phyloP scores from a whole-genome alignment of 441 rosid species.

The Jatropha multifida region DNA sequence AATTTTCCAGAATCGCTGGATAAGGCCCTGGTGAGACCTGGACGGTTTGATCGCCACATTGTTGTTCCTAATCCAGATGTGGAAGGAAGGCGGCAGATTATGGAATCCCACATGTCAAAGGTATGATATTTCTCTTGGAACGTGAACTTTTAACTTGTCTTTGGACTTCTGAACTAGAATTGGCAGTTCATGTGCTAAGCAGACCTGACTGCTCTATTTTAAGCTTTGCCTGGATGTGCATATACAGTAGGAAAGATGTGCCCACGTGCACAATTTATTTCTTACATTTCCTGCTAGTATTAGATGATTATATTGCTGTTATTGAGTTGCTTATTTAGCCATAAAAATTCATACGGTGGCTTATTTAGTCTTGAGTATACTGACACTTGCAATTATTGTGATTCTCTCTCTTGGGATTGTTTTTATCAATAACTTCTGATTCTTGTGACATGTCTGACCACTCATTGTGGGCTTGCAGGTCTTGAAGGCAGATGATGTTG shows the following conservation, averaged over 20 bases:
- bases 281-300: background rate
- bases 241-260: background rate
- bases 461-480: slow-evolving; percentile 45
- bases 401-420: background rate
- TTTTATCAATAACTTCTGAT: background rate
- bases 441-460: background rate
- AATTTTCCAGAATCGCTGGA: slow-evolving; percentile 95
- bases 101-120: slow-evolving; percentile 96
- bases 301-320: background rate
- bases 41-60: slow-evolving; percentile 93
- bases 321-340: background rate
- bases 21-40: slow-evolving; percentile 94
- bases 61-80: slow-evolving; percentile 96
- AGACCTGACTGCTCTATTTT: background rate
- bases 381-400: background rate
- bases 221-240: background rate
- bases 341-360: background rate
- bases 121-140: slow-evolving; percentile 35
- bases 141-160: background rate
- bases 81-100: slow-evolving; percentile 87
- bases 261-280: background rate
- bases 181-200: background rate
- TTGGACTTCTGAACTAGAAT: slow-evolving; percentile 11
- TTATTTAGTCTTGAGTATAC: background rate
- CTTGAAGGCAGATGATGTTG: slow-evolving; percentile 83